phyloP scores from a whole-genome alignment of 495 filamentous ascomycete genomes.

The Chaetomidium leptoderma region DNA sequence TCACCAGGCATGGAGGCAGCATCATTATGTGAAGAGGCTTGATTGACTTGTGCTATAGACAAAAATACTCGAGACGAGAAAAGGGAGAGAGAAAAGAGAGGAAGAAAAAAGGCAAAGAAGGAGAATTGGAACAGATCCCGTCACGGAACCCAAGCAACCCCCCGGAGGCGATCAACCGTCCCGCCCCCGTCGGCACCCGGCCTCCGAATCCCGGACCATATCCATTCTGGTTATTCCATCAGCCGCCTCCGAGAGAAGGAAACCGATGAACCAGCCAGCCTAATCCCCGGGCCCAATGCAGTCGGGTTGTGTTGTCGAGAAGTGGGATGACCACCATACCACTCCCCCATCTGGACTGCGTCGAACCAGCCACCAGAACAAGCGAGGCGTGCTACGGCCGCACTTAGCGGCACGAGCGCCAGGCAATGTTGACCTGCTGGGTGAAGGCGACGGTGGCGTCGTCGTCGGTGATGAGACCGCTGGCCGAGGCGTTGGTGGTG shows the following conservation, averaged over 20 bases:
- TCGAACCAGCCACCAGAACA: neutral
- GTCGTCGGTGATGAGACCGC: constrained; percentile 51
- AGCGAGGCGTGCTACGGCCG: constrained; percentile 5
- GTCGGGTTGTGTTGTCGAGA: neutral
- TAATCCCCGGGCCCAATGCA: constrained; percentile 5
- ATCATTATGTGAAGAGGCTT: constrained; percentile 25
- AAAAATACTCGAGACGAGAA: constrained; percentile 9
- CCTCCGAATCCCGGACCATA: constrained; percentile 7
- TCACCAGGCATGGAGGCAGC: neutral
- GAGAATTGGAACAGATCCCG: neutral
- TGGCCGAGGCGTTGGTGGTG: constrained; percentile 40
- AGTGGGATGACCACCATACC: neutral
- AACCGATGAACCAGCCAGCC: constrained; percentile 8
- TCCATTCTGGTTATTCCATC: constrained; percentile 16
- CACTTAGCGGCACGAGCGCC: constrained; percentile 41
- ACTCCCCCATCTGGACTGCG: neutral
- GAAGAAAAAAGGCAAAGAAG: constrained; percentile 2
- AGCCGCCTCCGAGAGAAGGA: constrained; percentile 15
- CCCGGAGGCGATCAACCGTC: constrained; percentile 16
- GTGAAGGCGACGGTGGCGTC: constrained; percentile 55
- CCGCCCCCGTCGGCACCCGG: constrained; percentile 4
- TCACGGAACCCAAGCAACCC: neutral
- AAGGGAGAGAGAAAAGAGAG: constrained; percentile 14
- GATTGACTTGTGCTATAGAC: constrained; percentile 33
- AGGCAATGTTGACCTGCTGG: constrained; percentile 52